Conservation (phyloP, 495 filamentous ascomycete genomes). For the Xylaria telfairii region DNA sequence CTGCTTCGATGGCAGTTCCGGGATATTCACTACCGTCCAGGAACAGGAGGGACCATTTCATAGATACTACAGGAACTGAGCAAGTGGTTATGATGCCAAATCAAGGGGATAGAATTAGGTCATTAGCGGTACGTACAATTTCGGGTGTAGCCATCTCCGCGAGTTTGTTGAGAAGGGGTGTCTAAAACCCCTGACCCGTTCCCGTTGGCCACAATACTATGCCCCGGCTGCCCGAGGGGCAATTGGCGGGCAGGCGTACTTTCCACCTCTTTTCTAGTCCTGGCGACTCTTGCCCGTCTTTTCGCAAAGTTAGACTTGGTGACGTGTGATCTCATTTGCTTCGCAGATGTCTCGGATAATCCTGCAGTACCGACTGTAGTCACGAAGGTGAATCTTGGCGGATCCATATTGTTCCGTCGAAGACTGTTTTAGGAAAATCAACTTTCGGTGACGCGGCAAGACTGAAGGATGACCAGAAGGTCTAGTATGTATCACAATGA, state of each 20-base stretch:
- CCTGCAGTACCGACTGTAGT: constrained; percentile 21
- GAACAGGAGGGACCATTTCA: constrained; percentile 14
- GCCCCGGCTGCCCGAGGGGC: neutral
- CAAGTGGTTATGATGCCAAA: neutral
- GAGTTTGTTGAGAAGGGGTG: neutral
- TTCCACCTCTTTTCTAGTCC: constrained; percentile 7
- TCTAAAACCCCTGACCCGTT: neutral
- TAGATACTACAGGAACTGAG: neutral
- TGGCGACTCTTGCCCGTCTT: constrained; percentile 28
- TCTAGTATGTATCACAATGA: neutral
- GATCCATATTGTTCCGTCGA: constrained; percentile 12
- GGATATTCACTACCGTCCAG: constrained; percentile 4
- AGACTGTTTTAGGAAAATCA: constrained; percentile 19
- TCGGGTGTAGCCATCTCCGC: neutral
- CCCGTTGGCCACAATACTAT: neutral
- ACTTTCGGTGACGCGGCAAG: neutral
- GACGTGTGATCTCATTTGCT: constrained; percentile 27
- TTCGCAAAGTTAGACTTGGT: constrained; percentile 40
- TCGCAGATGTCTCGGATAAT: constrained; percentile 30
- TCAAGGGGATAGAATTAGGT: neutral
- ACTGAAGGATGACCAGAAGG: neutral
- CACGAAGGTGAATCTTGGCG: constrained; percentile 17
- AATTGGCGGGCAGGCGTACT: neutral
- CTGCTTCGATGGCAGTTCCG: constrained; percentile 27
- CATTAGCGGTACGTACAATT: neutral